Percentiles rank a stretch among this genome's conserved stretches.
Evolutionary conservation across 2,329 filamentous ascomycete genomes (phyloP).

Genomic region (Aspergillus sp.): DNA sequence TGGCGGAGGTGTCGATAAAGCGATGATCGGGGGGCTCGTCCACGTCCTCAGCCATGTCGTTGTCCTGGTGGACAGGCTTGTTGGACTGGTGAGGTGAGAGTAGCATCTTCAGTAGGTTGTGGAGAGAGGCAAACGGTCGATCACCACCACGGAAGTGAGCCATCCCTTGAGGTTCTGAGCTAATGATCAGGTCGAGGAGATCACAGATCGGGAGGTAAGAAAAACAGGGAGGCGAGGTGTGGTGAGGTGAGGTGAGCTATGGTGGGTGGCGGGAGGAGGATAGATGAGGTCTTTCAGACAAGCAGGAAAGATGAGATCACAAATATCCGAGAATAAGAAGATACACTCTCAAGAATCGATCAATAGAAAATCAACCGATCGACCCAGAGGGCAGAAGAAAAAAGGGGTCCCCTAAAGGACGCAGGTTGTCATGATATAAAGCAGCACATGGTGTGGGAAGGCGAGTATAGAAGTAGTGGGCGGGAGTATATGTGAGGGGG

Average conservation of each 20-base stretch:
- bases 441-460: conserved; percentile 30
- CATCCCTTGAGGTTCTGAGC: conserved; percentile 22
- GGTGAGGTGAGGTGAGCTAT: conserved; percentile 10
- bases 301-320: neutral
- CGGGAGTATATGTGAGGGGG: conserved; percentile 1
- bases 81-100: conserved; percentile 41
- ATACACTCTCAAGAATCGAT: conserved; percentile 28
- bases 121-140: conserved; percentile 35
- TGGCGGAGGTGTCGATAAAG: conserved; percentile 26
- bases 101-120: conserved; percentile 46
- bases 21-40: conserved; percentile 80
- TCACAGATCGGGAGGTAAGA: conserved; percentile 4
- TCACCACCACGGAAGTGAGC: conserved; percentile 32
- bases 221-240: conserved; percentile 5
- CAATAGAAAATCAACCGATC: conserved; percentile 22
- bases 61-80: conserved; percentile 45
- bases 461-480: neutral
- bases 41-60: conserved; percentile 70
- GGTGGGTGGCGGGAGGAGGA: conserved; percentile 5
- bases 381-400: conserved; percentile 25
- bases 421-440: conserved; percentile 43
- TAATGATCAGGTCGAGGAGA: conserved; percentile 9
- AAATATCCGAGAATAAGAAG: conserved; percentile 15
- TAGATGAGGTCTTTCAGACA: neutral
- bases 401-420: conserved; percentile 37